Evolutionary conservation across 345 rosid species (phyloP).

Genomic region (sweet orange (Citrus sinensis)): DVS_A1.0 CM039161.1:22630501-22631000

Average conservation of each 20-base stretch:
- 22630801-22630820: background rate
- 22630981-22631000: background rate
- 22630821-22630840: background rate
- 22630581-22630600: slow-evolving; percentile 93
- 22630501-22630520: slow-evolving; percentile 1
- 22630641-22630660: slow-evolving; percentile 71
- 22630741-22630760: background rate
- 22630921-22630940: background rate
- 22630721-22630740: background rate
- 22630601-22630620: slow-evolving; percentile 67
- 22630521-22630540: slow-evolving; percentile 12
- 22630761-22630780: background rate
- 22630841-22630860: background rate
- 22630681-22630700: slow-evolving; percentile 38
- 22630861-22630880: background rate
- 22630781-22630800: background rate
- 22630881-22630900: background rate
- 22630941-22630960: background rate
- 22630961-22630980: background rate
- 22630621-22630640: slow-evolving; percentile 37
- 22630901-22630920: background rate
- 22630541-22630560: slow-evolving; percentile 77
- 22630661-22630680: slow-evolving; percentile 43
- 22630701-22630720: slow-evolving; percentile 51
- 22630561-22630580: slow-evolving; percentile 93